Conservation (phyloP, 306 rosid genomes). For the Chamaecrista fasciculata region DNA sequence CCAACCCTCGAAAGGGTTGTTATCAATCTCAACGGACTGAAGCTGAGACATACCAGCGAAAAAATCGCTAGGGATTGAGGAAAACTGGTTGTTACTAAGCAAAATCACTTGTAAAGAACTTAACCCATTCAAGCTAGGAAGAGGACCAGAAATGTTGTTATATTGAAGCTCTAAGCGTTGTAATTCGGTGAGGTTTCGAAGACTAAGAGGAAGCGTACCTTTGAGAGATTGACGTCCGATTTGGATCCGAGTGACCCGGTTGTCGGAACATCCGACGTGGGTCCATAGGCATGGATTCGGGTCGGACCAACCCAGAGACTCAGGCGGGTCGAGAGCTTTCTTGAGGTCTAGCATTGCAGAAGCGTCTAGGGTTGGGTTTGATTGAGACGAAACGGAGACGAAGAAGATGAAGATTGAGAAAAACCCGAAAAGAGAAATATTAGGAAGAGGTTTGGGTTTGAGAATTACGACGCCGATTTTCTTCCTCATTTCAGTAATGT, state of each 20-base stretch:
- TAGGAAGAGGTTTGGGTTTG: too few relatives aligned
- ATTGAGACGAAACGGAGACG: slow-evolving; percentile 54
- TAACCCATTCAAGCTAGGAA: slow-evolving; percentile 59
- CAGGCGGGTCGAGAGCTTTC: slow-evolving; percentile 43
- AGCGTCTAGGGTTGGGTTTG: slow-evolving; percentile 45
- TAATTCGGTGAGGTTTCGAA: slow-evolving; percentile 49
- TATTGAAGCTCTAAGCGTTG: slow-evolving; percentile 73
- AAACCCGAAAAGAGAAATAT: slow-evolving; percentile 34
- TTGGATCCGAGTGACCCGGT: slow-evolving; percentile 65
- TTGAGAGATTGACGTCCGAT: slow-evolving; percentile 52
- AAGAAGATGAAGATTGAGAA: slow-evolving; percentile 21
- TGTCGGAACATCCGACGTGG: slow-evolving; percentile 44
- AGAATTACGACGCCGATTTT: too few relatives aligned
- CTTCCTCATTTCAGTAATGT: slow-evolving; percentile 41
- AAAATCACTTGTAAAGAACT: slow-evolving; percentile 47
- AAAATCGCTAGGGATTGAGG: slow-evolving; percentile 54
- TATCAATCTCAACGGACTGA: slow-evolving; percentile 55
- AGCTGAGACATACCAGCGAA: slow-evolving; percentile 61
- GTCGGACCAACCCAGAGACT: slow-evolving; percentile 61
- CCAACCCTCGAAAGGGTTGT: slow-evolving; percentile 72
- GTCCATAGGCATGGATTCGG: slow-evolving; percentile 59
- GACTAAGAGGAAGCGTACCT: slow-evolving; percentile 52
- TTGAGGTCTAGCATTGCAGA: slow-evolving; percentile 59
- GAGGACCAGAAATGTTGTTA: slow-evolving; percentile 73
- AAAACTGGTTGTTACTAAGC: slow-evolving; percentile 53